Base-by-base conservation (phyloP, 2,329 filamentous ascomycete genomes). In the Verticillium nonalfalfae region DNA sequence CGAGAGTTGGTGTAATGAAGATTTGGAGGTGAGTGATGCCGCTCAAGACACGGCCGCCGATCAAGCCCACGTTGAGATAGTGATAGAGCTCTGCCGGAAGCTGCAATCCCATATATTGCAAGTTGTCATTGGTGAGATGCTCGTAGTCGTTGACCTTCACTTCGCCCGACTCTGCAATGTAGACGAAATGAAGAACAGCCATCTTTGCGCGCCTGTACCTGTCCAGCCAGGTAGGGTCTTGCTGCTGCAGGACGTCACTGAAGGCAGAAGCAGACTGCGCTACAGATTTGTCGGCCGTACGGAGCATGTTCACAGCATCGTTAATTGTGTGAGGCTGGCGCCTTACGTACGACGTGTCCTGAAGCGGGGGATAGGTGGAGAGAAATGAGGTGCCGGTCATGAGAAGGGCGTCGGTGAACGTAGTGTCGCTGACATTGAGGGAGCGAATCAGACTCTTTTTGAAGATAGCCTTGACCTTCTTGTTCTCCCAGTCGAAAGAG, bases 11-110 rank as follows among this genome's bases (percentile, higher is more conserved):
- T 59, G 87, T 83, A 59, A 97, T 84, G 35, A 90, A 77, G 61
- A 96, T 85, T 72, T 94, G 88, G 65, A 89, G 87, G 60, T 91
- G 89, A 4, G 91, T 90, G 67, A 97, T 86, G 83, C 88, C 94
- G 72, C 90, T 91, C 13, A 96, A 83, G 40, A 97, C 81, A 57
- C 91, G 86, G 31, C 92, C 82, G 34, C 91, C 87, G 66, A 98
- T 86, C 54, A 97, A 78, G 38, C 92, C 95, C 59, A 85, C 88
- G 62, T 92, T 93, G 58, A 97, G 81, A 73, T 98, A 98, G 74
- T 92, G 90, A 72, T 94, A 93, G 18, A 98, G 81, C 75, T 99
- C 95, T 50, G 93, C 87, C 0, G 95, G 93, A 5, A 99, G 81
- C 63, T 93, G 90, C 62, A 96, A 85, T n/a, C 93, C 93, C 64